These are phyloP conservation scores for Calonectria pseudoreteaudii DNA, from an alignment of 2,329 filamentous ascomycete species.

Conservation along the genomic window DNA sequence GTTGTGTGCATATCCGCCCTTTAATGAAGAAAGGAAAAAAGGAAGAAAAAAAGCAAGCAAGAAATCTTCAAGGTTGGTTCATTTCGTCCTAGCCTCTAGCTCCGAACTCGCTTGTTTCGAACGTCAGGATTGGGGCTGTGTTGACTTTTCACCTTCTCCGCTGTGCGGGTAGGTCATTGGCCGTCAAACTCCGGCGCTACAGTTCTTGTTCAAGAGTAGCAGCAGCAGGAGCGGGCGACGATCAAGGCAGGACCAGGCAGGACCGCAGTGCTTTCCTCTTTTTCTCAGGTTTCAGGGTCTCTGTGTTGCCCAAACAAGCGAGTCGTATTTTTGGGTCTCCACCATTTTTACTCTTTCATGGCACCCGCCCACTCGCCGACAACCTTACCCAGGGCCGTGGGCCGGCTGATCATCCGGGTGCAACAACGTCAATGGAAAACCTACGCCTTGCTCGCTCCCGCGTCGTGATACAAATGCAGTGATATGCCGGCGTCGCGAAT, in stretches of 20 bases:
- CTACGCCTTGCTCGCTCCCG: background rate
- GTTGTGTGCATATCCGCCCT: background rate
- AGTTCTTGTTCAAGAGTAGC: background rate
- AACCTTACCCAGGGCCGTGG: conserved; percentile 1
- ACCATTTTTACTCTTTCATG: background rate
- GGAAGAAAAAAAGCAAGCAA: too few relatives aligned
- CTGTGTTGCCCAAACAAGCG: conserved; percentile 16
- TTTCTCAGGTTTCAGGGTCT: background rate
- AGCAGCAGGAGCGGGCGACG: background rate
- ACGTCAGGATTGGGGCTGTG: conserved; percentile 18
- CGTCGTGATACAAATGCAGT: background rate
- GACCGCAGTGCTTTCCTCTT: conserved; percentile 4
- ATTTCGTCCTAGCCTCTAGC: background rate
- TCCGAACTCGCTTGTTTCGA: conserved; percentile 23
- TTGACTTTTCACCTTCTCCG: conserved; percentile 21
- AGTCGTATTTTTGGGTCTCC: conserved; percentile 15
- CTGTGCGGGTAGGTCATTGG: conserved; percentile 20
- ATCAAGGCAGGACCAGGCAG: background rate
- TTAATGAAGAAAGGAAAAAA: background rate
- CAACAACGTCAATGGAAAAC: background rate
- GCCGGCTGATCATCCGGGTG: background rate
- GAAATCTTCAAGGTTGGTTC: background rate
- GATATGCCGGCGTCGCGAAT: background rate
- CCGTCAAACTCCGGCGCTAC: conserved; percentile 23
- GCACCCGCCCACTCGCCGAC: background rate